Evolutionary conservation across 164 flowering plant species (phyloP), one percentile per base, ranked within the genome.

Genomic region (Vitis rupestris): DNA sequence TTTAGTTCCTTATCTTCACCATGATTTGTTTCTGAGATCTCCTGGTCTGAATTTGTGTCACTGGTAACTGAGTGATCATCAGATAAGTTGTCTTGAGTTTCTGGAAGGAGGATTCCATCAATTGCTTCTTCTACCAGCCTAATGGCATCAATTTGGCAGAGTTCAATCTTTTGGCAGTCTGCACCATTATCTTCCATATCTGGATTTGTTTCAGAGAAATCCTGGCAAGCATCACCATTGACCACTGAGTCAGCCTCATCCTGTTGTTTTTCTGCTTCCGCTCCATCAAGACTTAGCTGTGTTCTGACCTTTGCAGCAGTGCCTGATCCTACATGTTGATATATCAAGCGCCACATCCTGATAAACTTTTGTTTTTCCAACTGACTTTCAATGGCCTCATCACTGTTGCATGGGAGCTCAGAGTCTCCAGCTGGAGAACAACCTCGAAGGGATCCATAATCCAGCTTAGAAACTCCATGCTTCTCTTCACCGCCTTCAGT

Each of bases 51-150:
- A 61, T 23, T 30, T 50, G 50, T 50, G 27, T 67, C 79, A 72
- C 75, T 74, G 2, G 72, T 15, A 19, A 70, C 53, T 51, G 82
- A 79, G 56, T 71, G 74, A 50, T 78, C 79, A 68, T 80, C 85
- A 12, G 79, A 77, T 50, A 77, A 76, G 8, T 78, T 71, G 16
- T 82, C 88, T 57, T 75, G 83, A 73, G 64, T 70, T 70, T 83
- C 87, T 8, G 85, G 82, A 63, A 75, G 72, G 44, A 81, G 80
- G 52, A 88, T 80, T 59, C 77, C 83, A 60, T 85, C 80, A 49
- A 88, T 66, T 11, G 93, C 90, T 71, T 85, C 82, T 67, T 82
- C 77, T 11, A 86, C 85, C 50, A 88, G 70, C 68, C 78, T 81
- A 49, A 88, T 71, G 48, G 82, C 88, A 44, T 81, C 81, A 50